Percentiles rank a stretch among this genome's conserved stretches.
Evolutionary conservation across 306 rosid genomes (phyloP).

Genomic region (Adenanthera pavonina): DNA sequence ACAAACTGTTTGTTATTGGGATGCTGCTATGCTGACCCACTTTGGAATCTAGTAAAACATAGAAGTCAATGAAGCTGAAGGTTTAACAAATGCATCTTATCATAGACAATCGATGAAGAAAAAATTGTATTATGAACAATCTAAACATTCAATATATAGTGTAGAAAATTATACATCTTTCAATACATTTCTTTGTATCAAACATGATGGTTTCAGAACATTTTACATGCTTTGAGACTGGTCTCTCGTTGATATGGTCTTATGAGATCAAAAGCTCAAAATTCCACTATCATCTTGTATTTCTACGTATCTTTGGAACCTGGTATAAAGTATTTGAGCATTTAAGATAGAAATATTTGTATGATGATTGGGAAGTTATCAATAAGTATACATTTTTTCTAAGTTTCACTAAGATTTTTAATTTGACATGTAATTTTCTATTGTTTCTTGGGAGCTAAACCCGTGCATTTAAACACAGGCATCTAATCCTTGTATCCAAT

Average conservation of each 20-base stretch:
- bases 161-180: slow-evolving; percentile 22
- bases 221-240: background rate
- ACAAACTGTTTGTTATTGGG: slow-evolving; percentile 27
- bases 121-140: background rate
- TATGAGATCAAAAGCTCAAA: background rate
- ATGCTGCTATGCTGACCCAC: slow-evolving; percentile 23
- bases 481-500: background rate
- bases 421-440: background rate
- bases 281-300: background rate
- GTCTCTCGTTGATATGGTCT: background rate
- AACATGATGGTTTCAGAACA: slow-evolving; percentile 20
- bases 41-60: slow-evolving; percentile 27
- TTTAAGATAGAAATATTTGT: background rate
- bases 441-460: background rate
- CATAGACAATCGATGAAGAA: background rate
- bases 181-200: background rate
- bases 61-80: background rate
- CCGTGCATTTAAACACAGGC: background rate
- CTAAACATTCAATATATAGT: slow-evolving; percentile 24
- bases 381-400: background rate
- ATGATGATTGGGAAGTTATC: background rate
- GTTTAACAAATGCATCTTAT: background rate
- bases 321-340: background rate
- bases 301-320: background rate
- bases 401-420: background rate